Evolutionary conservation across 768 basidiomycete genomes (phyloP).

Genomic region (Boletus huronensis): DNA sequence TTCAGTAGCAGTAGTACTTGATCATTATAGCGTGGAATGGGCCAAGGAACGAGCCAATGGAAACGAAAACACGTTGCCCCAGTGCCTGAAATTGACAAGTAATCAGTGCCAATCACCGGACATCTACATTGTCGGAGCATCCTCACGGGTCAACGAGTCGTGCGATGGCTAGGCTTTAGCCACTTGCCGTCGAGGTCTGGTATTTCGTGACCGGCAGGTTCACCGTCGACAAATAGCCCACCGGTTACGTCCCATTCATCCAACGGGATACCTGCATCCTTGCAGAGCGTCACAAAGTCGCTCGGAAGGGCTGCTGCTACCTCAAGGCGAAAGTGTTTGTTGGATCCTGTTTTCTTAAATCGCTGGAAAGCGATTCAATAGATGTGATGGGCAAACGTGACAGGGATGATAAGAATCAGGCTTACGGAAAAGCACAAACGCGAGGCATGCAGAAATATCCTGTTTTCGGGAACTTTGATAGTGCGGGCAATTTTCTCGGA

Average conservation of each 20-base stretch:
- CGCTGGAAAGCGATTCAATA: constrained; percentile 36
- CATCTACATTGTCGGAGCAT: constrained; percentile 4
- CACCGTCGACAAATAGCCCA: constrained; percentile 46
- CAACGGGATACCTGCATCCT: constrained; percentile 42
- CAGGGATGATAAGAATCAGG: not conserved
- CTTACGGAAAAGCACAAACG: constrained; percentile 55
- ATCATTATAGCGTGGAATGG: constrained; percentile 11
- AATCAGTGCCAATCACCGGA: not conserved
- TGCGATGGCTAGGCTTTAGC: constrained; percentile 21
- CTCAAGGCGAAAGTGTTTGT: constrained; percentile 49
- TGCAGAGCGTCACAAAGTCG: constrained; percentile 53
- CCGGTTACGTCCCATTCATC: constrained; percentile 37
- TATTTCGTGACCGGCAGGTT: constrained; percentile 34
- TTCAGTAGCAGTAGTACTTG: constrained; percentile 14
- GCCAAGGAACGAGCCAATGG: constrained; percentile 9
- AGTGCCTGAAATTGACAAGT: constrained; percentile 8
- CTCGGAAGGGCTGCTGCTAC: constrained; percentile 55
- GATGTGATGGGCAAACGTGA: not conserved
- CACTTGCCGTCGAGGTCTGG: constrained; percentile 39
- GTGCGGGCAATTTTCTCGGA: constrained; percentile 30
- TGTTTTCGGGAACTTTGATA: constrained; percentile 39
- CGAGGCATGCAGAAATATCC: constrained; percentile 61
- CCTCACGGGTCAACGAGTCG: constrained; percentile 9
- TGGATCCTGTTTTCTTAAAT: constrained; percentile 41
- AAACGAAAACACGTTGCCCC: constrained; percentile 18